phyloP scores from a whole-genome alignment of 2,329 filamentous ascomycete species.

The Phyllachora maydis region DNA sequence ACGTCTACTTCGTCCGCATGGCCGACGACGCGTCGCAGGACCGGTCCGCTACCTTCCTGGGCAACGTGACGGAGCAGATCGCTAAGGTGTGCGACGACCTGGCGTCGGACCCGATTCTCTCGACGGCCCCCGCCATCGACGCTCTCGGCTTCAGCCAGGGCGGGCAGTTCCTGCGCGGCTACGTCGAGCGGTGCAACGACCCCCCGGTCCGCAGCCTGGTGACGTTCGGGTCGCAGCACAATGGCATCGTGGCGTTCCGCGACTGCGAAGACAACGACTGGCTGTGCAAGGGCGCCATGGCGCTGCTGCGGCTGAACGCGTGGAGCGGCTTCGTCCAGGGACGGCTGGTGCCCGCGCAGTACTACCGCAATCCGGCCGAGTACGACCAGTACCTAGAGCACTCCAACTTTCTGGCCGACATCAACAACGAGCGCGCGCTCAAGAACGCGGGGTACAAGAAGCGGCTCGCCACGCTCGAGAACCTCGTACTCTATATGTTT shows the following conservation, averaged over 20 bases:
- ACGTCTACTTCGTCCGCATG: slow-evolving; percentile 62
- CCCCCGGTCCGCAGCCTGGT: slow-evolving; percentile 60
- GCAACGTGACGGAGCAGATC: slow-evolving; percentile 69
- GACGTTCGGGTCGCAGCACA: slow-evolving; percentile 82
- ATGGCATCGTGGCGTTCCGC: slow-evolving; percentile 73
- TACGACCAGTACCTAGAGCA: slow-evolving; percentile 54
- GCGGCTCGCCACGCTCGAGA: slow-evolving; percentile 48
- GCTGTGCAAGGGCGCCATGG: slow-evolving; percentile 64
- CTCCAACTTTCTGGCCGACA: slow-evolving; percentile 81
- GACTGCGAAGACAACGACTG: slow-evolving; percentile 52
- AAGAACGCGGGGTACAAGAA: slow-evolving; percentile 60
- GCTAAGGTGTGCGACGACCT: slow-evolving; percentile 59
- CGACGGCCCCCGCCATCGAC: slow-evolving; percentile 66
- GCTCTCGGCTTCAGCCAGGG: slow-evolving; percentile 91
- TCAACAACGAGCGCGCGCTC: slow-evolving; percentile 70
- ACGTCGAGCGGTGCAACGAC: slow-evolving; percentile 68
- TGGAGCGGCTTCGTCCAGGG: slow-evolving; percentile 65
- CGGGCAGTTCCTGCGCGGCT: slow-evolving; percentile 83
- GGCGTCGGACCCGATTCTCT: slow-evolving; percentile 55
- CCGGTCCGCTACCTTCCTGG: slow-evolving; percentile 71
- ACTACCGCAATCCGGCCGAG: slow-evolving; percentile 56
- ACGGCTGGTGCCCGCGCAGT: slow-evolving; percentile 78
- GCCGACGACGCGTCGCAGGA: slow-evolving; percentile 46
- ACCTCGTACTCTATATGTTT: slow-evolving; percentile 81
- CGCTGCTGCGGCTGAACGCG: slow-evolving; percentile 56